Evolutionary conservation across 2,329 filamentous ascomycete genomes (phyloP), one percentile per base, ranked within the genome.

Genomic region (Verticillium nubilum): DNA sequence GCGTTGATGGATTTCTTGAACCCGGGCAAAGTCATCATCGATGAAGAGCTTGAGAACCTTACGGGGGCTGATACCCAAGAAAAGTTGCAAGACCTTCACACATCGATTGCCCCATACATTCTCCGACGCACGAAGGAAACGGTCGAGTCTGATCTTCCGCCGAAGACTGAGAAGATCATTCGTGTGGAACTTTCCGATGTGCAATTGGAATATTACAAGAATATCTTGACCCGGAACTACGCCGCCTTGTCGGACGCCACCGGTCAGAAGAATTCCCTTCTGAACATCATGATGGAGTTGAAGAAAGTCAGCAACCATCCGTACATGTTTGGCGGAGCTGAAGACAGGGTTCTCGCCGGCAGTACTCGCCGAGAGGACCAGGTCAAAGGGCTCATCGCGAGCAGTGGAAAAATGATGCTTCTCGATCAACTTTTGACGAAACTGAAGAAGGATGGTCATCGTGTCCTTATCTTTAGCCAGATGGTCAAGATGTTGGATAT

Each of bases 401-500:
- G 92, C 71, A 99, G 95, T 76, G 96, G 96, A 67, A 99, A 99
- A 78, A 97, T 99, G 95, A 98, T 98, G 92, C 82, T 99, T 55
- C 85, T 99, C 7, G 95, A 99, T 68, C 92, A 93, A 71, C 86
- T 99, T n/a, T 82, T 99, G 12, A 89, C 90, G 5, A 99, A 99
- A 75, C 78, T 99, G 65, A 97, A 90, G 73, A 91, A 89, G 66
- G 95, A 99, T 69, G 92, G 91, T 54, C 95, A 99, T 74, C 91
- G 95, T 58, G 96, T 99, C 13, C 78, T 99, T 63, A 98, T 99
- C 65, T 99, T 99, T 80, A 98, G 94, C 72, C 95, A 99, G 72
- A 99, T 99, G 95, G 96, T 99, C 35, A 96, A 92, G 71, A 98
- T 99, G 90, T 84, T 99, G 25, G 93, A 99, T 69, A 95, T 99